phyloP scores from a whole-genome alignment of 2,329 filamentous ascomycete genomes.

The Malbranchea cinnamomea region DNA sequence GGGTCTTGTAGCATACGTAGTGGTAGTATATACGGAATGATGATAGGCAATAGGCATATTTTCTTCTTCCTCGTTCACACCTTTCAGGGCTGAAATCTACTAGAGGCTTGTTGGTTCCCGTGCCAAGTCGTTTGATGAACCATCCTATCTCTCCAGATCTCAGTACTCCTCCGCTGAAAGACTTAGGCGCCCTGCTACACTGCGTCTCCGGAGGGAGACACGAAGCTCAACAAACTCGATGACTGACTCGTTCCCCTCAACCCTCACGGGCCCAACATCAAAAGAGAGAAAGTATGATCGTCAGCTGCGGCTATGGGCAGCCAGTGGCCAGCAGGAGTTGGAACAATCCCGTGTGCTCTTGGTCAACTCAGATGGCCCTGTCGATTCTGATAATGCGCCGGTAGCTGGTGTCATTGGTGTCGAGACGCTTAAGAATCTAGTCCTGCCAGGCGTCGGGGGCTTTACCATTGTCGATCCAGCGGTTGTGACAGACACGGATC shows the following conservation, averaged over 20 bases:
- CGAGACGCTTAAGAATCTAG: conserved; percentile 92
- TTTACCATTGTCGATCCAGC: conserved; percentile 83
- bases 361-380: conserved; percentile 50
- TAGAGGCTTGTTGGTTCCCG: too few relatives aligned
- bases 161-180: too few relatives aligned
- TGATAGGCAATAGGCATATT: too few relatives aligned
- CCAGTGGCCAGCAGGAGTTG: conserved; percentile 74
- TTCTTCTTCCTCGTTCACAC: too few relatives aligned
- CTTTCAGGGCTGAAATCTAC: too few relatives aligned
- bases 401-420: conserved; percentile 75
- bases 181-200: too few relatives aligned
- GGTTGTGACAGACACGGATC: conserved; percentile 61
- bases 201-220: too few relatives aligned
- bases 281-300: conserved; percentile 78
- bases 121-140: too few relatives aligned
- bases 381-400: conserved; percentile 19
- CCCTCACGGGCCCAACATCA: conserved; percentile 36
- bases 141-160: too few relatives aligned
- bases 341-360: conserved; percentile 87
- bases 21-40: too few relatives aligned
- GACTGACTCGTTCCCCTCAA: conserved; percentile 22
- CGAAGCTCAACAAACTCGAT: too few relatives aligned
- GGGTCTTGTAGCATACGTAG: too few relatives aligned
- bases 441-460: conserved; percentile 76
- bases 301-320: conserved; percentile 89